Base-by-base conservation (phyloP, 306 rosid genomes). In the Echinosophora koreensis region DNA sequence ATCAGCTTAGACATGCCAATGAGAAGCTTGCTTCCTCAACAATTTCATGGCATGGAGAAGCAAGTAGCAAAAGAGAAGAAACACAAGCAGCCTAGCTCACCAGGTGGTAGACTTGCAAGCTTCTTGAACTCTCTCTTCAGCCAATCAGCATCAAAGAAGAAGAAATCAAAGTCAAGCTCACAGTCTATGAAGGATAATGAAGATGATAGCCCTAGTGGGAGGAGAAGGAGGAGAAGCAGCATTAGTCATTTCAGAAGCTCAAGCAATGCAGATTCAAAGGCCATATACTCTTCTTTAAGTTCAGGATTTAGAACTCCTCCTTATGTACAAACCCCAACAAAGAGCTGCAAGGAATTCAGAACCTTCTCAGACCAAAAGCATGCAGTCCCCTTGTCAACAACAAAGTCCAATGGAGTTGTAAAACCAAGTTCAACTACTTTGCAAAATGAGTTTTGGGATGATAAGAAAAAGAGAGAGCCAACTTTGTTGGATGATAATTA, bases 1-100 rank as follows among this genome's bases (percentile, higher is more conserved):
- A 92, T 89, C 46, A 95, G 99, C 92, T 85, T 92, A 49, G 99
- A 95, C 84, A 85, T 95, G 90, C 97, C 97, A 49, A 85, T 89
- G 74, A 91, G 93, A 84, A 84, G 70, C 81, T 83, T 91, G 63
- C 89, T 92, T 57, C 88, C 89, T 27, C 96, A 87, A 64, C 87
- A 84, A 10, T 73, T 66, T 44, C 86, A 84, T 68, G 87, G 81
- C 4, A 72, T 82, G 60, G 90, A 89, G 35, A 89, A 88, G 58
- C 92, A 82, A 80, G 67, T 76, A 76, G 67, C 73, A 69, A 90
- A 92, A 61, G 95, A 92, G 55, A 92, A 90, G 86, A 93, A 88
- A 34, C 83, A 87, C 82, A 92, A 90, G 87, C 97, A 88, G 34
- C 99, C 99, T 7, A 95, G 96, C 73, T 95, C 99, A 10, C 99